A percentile compares a stretch with the other conserved stretches of the same genome.
Evolutionary conservation across 495 filamentous ascomycete genomes (phyloP).

Genomic region (Aspergillus olivimuriae): DNA sequence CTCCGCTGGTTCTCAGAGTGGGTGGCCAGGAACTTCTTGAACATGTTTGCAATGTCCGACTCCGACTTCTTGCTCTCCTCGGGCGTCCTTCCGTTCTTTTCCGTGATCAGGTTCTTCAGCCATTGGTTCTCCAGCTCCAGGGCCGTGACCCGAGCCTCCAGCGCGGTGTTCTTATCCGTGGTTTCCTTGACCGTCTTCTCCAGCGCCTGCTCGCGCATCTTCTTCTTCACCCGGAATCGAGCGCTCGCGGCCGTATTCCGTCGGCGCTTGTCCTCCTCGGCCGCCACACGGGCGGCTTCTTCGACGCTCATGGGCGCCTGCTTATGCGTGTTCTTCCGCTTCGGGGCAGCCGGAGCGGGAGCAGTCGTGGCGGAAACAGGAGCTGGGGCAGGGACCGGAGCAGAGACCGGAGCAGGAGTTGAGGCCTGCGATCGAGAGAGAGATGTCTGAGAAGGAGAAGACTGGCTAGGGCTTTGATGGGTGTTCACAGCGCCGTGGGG

Average conservation of each 20-base stretch:
- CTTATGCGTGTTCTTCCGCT: slow-evolving; percentile 39
- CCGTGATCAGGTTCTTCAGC: slow-evolving; percentile 87
- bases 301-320: slow-evolving; percentile 28
- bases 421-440: slow-evolving; percentile 9
- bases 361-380: slow-evolving; percentile 9
- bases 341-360: slow-evolving; percentile 21
- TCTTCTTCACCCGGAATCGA: slow-evolving; percentile 99
- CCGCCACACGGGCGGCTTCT: slow-evolving; percentile 58
- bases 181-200: slow-evolving; percentile 89
- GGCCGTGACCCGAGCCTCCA: slow-evolving; percentile 77
- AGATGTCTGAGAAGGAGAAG: slow-evolving; percentile 17
- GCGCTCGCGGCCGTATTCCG: slow-evolving; percentile 94
- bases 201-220: slow-evolving; percentile 90
- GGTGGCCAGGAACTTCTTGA: slow-evolving; percentile 42
- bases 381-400: too few species aligned
- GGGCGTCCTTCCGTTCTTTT: slow-evolving; percentile 63
- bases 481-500: slow-evolving; percentile 12
- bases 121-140: slow-evolving; percentile 95
- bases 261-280: slow-evolving; percentile 96
- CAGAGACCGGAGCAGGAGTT: slow-evolving; percentile 12
- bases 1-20: slow-evolving; percentile 27
- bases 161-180: slow-evolving; percentile 67
- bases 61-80: slow-evolving; percentile 35
- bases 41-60: slow-evolving; percentile 42
- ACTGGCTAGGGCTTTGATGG: slow-evolving; percentile 18